Percentiles rank a stretch among this genome's conserved stretches.
These are phyloP conservation scores for Colletotrichum godetiae DNA, from an alignment of 2,329 filamentous ascomycete species.

Conservation along the genomic window DNA sequence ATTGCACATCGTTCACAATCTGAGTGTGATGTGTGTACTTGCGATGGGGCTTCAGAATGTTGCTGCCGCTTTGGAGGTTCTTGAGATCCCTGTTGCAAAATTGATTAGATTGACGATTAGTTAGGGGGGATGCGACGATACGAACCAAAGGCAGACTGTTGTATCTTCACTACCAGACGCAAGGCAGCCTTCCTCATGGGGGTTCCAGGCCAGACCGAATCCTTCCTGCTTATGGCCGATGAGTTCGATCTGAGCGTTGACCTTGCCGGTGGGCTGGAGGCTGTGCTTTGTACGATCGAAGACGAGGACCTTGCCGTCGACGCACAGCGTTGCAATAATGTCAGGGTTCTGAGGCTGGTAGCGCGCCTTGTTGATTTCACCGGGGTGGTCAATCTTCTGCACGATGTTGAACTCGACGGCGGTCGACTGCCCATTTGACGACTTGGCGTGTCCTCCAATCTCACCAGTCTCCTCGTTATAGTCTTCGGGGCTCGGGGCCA, in stretches of 20 bases:
- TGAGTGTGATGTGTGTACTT: constrained; percentile 90
- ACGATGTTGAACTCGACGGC: constrained; percentile 90
- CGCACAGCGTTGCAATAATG: constrained; percentile 92
- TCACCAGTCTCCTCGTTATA: constrained; percentile 94
- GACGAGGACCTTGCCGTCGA: constrained; percentile 88
- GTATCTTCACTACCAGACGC: constrained; percentile 92
- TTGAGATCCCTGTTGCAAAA: constrained; percentile 76
- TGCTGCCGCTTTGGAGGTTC: constrained; percentile 76
- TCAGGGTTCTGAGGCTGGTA: constrained; percentile 98
- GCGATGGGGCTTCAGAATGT: constrained; percentile 75
- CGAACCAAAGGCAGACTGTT: constrained; percentile 90
- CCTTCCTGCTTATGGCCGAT: constrained; percentile 89
- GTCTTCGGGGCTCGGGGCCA: constrained; percentile 79
- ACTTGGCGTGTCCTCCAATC: constrained; percentile 91
- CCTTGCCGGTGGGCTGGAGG: constrained; percentile 76
- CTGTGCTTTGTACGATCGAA: constrained; percentile 97
- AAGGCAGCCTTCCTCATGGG: constrained; percentile 82
- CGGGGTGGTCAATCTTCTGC: constrained; percentile 95
- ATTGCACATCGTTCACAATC: constrained; percentile 96
- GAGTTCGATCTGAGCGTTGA: constrained; percentile 86
- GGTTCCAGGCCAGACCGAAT: constrained; percentile 94
- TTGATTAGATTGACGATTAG: constrained; percentile 36
- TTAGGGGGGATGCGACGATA: neutral
- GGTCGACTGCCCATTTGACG: constrained; percentile 66
- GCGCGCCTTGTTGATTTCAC: constrained; percentile 97